phyloP scores from a whole-genome alignment of 108 stramenopile species.

The Epithemia pelagica region DNA sequence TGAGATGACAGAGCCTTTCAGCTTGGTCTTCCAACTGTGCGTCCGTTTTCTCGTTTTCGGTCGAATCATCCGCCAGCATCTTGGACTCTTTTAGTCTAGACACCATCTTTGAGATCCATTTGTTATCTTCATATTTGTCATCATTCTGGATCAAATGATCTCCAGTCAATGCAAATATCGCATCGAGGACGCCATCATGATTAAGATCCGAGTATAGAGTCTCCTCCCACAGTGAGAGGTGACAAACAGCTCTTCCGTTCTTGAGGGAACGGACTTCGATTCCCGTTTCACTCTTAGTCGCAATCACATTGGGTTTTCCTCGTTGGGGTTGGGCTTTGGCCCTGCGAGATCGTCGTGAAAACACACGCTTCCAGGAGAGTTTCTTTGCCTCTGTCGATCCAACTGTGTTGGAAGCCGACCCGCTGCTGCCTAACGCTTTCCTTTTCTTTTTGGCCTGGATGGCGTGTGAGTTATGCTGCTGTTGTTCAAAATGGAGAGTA shows the following conservation, averaged over 20 bases:
- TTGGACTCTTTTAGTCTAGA: neutral
- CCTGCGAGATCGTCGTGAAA: conserved; percentile 15
- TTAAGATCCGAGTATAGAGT: conserved; percentile 73
- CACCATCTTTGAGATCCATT: conserved; percentile 18
- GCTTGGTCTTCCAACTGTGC: neutral
- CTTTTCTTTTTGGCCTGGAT: conserved; percentile 11
- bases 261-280: conserved; percentile 72
- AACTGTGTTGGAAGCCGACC: neutral
- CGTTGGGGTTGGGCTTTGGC: conserved; percentile 25
- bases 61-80: neutral
- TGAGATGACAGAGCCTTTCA: conserved; percentile 46
- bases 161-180: conserved; percentile 45
- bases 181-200: conserved; percentile 68
- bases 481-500: conserved; percentile 38
- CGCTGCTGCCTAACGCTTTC: conserved; percentile 11
- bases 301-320: conserved; percentile 71
- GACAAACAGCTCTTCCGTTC: conserved; percentile 73
- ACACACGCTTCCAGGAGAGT: neutral
- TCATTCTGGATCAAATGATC: conserved; percentile 9
- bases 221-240: conserved; percentile 61
- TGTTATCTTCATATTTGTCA: conserved; percentile 3
- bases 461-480: conserved; percentile 14
- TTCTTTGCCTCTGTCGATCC: neutral
- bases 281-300: conserved; percentile 53
- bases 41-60: conserved; percentile 7